These are phyloP conservation scores for Auriscalpium microsporum DNA, from an alignment of 768 basidiomycete species.

Conservation along the genomic window DNA sequence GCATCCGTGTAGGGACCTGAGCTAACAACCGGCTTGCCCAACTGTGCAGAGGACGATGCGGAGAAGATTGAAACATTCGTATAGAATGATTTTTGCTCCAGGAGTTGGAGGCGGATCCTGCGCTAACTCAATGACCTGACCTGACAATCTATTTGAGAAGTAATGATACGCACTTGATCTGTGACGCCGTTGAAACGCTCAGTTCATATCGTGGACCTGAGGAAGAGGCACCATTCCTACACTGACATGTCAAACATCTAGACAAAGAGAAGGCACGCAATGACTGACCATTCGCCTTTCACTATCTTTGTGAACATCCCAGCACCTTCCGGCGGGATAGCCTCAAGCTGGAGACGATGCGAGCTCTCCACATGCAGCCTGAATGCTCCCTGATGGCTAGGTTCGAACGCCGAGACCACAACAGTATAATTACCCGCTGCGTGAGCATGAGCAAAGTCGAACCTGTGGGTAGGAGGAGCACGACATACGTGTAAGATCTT, in stretches of 20 bases:
- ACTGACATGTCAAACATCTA: conserved; percentile 33
- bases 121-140: neutral
- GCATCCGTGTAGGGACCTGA: conserved; percentile 78
- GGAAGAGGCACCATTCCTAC: conserved; percentile 40
- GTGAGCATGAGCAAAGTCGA: neutral
- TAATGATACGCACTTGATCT: conserved; percentile 44
- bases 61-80: conserved; percentile 57
- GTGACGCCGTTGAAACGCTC: conserved; percentile 39
- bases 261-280: neutral
- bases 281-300: conserved; percentile 65
- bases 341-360: conserved; percentile 46
- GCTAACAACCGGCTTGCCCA: conserved; percentile 44
- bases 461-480: conserved; percentile 3
- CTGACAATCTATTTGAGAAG: neutral
- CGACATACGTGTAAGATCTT: conserved; percentile 44
- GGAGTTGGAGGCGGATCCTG: conserved; percentile 66
- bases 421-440: conserved; percentile 75
- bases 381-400: conserved; percentile 58
- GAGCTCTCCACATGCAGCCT: conserved; percentile 57
- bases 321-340: conserved; percentile 80
- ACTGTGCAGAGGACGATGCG: conserved; percentile 19
- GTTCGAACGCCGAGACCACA: conserved; percentile 80
- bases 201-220: conserved; percentile 66
- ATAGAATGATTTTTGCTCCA: conserved; percentile 33
- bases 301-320: conserved; percentile 75